Percentiles rank a stretch among this genome's conserved stretches.
phyloP scores from a whole-genome alignment of 2,329 filamentous ascomycete genomes.

The Exophiala dermatitidis region DNA sequence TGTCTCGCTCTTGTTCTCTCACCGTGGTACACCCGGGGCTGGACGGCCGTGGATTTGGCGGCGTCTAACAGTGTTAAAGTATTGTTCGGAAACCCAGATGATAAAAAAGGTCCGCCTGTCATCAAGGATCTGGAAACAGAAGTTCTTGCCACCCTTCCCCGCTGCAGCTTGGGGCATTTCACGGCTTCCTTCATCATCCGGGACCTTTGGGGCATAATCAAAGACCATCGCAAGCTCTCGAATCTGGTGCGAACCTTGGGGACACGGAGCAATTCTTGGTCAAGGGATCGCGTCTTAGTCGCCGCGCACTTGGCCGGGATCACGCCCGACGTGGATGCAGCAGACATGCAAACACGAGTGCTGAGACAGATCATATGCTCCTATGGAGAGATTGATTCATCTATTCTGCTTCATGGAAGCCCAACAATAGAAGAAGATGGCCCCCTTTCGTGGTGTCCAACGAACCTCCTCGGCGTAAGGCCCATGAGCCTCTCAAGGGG shows the following conservation, averaged over 20 bases:
- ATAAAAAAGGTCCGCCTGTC: neutral
- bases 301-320: conserved; percentile 1
- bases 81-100: neutral
- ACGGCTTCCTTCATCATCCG: neutral
- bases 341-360: conserved; percentile 3
- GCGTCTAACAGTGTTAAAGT: conserved; percentile 1
- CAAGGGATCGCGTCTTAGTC: neutral
- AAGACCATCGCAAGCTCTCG: neutral
- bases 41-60: conserved; percentile 4
- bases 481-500: neutral
- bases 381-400: neutral
- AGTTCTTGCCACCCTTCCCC: neutral
- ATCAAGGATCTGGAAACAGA: conserved; percentile 5
- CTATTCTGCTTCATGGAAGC: conserved; percentile 1
- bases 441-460: conserved; percentile 7
- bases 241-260: neutral
- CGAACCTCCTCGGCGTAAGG: neutral
- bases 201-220: neutral
- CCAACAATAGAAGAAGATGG: conserved; percentile 21
- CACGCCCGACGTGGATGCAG: conserved; percentile 1
- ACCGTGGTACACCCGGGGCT: conserved; percentile 4
- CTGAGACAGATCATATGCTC: conserved; percentile 1
- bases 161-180: neutral
- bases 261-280: conserved; percentile 2
- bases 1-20: conserved; percentile 2